phyloP scores from a whole-genome alignment of 345 rosid genomes.

The Leavenworthia alabamica region DNA sequence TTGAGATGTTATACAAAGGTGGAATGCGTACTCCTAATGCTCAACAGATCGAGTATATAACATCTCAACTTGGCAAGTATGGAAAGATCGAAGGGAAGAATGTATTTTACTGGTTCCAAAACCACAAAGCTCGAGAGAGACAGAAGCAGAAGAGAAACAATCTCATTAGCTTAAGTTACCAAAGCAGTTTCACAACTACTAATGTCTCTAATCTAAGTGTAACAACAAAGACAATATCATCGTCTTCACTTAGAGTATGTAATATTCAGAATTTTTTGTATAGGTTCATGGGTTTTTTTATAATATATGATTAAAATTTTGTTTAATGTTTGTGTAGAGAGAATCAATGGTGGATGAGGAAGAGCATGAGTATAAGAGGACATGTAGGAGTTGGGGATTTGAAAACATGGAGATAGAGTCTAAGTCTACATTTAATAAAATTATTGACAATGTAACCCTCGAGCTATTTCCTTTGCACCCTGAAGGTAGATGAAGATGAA shows the following conservation, averaged over 20 bases:
- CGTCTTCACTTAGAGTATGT: slow-evolving; percentile 47
- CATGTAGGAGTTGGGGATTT: slow-evolving; percentile 84
- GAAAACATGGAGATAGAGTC: slow-evolving; percentile 60
- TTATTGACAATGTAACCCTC: slow-evolving; percentile 54
- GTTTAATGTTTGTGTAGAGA: slow-evolving; percentile 28
- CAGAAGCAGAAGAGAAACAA: slow-evolving; percentile 88
- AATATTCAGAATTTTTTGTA: too few relatives aligned
- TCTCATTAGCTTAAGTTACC: slow-evolving; percentile 41
- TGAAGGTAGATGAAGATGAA: slow-evolving; percentile 51
- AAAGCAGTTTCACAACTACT: slow-evolving; percentile 34
- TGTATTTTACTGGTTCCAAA: slow-evolving; percentile 98
- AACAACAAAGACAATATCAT: slow-evolving; percentile 17
- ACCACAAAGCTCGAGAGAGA: slow-evolving; percentile 98
- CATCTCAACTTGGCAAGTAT: slow-evolving; percentile 62
- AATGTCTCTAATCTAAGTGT: slow-evolving; percentile 18
- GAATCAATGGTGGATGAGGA: slow-evolving; percentile 33
- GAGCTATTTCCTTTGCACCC: slow-evolving; percentile 98
- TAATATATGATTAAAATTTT: not conserved
- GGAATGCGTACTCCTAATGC: slow-evolving; percentile 96
- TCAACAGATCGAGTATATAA: slow-evolving; percentile 89
- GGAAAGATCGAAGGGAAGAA: slow-evolving; percentile 98
- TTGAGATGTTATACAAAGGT: slow-evolving; percentile 79
- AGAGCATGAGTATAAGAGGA: slow-evolving; percentile 69
- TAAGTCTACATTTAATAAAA: slow-evolving; percentile 11
- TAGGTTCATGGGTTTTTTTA: not conserved